phyloP scores from a whole-genome alignment of 306 rosid genomes.

The Rosa lucieae region DNA sequence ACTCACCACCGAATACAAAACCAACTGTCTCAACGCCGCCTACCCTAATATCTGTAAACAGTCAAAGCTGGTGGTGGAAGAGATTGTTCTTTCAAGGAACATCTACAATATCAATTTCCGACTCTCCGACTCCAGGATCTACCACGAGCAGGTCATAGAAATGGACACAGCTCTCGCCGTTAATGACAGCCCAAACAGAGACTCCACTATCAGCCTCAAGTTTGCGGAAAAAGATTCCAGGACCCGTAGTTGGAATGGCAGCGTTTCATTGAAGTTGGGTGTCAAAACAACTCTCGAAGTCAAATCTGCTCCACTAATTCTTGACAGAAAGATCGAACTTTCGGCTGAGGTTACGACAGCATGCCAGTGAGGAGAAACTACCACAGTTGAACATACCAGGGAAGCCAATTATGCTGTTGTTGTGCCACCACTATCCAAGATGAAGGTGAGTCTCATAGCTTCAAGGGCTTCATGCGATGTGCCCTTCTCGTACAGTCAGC shows the following conservation, averaged over 20 bases:
- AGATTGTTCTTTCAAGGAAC: neutral
- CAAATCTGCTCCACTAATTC: neutral
- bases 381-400: slow-evolving; percentile 1
- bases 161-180: neutral
- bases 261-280: slow-evolving; percentile 5
- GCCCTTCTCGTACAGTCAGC: slow-evolving; percentile 20
- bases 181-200: neutral
- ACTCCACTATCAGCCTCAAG: neutral
- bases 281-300: neutral
- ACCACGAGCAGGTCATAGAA: slow-evolving; percentile 4
- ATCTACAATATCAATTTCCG: slow-evolving; percentile 17
- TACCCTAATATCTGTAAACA: neutral
- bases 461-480: slow-evolving; percentile 1
- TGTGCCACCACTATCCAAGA: neutral
- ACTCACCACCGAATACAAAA: neutral
- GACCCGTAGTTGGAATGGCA: slow-evolving; percentile 4
- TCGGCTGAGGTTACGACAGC: neutral
- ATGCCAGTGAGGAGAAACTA: neutral
- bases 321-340: neutral
- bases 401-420: neutral
- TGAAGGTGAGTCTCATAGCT: neutral
- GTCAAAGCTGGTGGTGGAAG: slow-evolving; percentile 4
- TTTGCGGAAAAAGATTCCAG: neutral
- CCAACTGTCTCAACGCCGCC: neutral
- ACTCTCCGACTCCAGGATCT: neutral